phyloP scores from a whole-genome alignment of 106 monocot genomes.

The Alisma plantagoaquatica region DNA sequence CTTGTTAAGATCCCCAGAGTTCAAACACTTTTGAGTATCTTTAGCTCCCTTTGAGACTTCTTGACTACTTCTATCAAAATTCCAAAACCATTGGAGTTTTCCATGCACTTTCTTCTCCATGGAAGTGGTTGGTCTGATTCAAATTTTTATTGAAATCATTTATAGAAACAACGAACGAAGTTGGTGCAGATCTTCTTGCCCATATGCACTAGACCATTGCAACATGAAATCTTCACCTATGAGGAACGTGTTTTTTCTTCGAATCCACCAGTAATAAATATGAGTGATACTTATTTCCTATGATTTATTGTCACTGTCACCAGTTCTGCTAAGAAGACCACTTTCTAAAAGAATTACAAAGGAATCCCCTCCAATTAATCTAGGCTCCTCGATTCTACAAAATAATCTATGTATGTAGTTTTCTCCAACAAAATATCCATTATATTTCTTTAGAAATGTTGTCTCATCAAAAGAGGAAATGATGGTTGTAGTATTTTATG shows the following conservation, averaged over 20 bases:
- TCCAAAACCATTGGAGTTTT: slow-evolving; percentile 60
- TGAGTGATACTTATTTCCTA: slow-evolving; percentile 39
- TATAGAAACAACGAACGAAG: background rate
- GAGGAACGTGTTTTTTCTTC: slow-evolving; percentile 8
- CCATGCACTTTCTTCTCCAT: slow-evolving; percentile 28
- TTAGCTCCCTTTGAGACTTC: slow-evolving; percentile 10
- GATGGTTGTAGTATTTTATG: too few species aligned
- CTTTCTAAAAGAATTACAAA: slow-evolving; percentile 16
- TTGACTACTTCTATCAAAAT: too few species aligned
- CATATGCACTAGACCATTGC: background rate
- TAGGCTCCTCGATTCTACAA: slow-evolving; percentile 9
- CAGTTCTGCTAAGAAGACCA: slow-evolving; percentile 11
- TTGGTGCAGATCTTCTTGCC: slow-evolving; percentile 2
- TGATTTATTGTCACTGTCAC: slow-evolving; percentile 25
- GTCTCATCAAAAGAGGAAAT: too few species aligned
- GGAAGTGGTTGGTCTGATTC: slow-evolving; percentile 1
- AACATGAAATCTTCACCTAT: background rate
- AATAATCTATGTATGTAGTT: slow-evolving; percentile 6
- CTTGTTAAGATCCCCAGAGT: slow-evolving; percentile 1
- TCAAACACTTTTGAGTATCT: background rate
- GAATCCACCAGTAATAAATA: slow-evolving; percentile 18
- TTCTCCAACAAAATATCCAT: slow-evolving; percentile 7
- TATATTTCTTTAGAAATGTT: too few species aligned
- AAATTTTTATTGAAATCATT: slow-evolving; percentile 1
- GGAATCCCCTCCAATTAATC: slow-evolving; percentile 23